These are phyloP conservation scores for Oryza longistaminata DNA, from an alignment of 176 grass and related monocot genomes.

Conservation along the genomic window DNA sequence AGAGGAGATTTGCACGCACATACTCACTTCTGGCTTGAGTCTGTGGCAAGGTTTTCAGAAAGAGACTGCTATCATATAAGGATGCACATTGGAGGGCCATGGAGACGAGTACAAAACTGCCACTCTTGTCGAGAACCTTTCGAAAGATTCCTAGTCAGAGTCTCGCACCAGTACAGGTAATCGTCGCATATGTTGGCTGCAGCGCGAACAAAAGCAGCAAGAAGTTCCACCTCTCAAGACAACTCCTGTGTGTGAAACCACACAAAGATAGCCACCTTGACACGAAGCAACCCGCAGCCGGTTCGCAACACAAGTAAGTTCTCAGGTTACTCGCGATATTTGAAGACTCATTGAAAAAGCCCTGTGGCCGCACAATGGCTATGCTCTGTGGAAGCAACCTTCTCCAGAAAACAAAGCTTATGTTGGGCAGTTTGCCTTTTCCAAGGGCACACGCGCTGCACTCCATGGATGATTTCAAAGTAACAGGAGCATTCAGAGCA, in stretches of 20 bases:
- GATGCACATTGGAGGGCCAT: slow-evolving; percentile 97
- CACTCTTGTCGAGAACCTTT: slow-evolving; percentile 81
- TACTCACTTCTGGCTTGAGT: slow-evolving; percentile 90
- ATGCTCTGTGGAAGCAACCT: slow-evolving; percentile 88
- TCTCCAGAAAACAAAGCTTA: slow-evolving; percentile 89
- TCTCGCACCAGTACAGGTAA: slow-evolving; percentile 64
- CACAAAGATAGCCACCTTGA: slow-evolving; percentile 92
- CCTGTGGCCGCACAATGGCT: slow-evolving; percentile 89
- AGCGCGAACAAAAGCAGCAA: slow-evolving; percentile 92
- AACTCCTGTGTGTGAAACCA: slow-evolving; percentile 93
- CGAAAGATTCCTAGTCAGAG: slow-evolving; percentile 54
- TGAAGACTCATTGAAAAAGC: slow-evolving; percentile 95
- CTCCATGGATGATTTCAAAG: slow-evolving; percentile 67
- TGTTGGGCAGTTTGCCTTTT: slow-evolving; percentile 90
- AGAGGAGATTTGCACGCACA: slow-evolving; percentile 94
- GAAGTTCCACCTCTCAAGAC: slow-evolving; percentile 95
- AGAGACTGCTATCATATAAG: slow-evolving; percentile 91
- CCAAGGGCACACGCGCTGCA: slow-evolving; percentile 86
- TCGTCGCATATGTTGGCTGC: slow-evolving; percentile 85
- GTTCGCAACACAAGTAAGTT: slow-evolving; percentile 85
- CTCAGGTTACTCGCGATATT: slow-evolving; percentile 70
- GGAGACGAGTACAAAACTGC: slow-evolving; percentile 90
- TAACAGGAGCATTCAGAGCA: slow-evolving; percentile 47
- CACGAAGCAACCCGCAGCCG: slow-evolving; percentile 90
- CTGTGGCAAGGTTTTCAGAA: slow-evolving; percentile 93